A percentile compares a stretch with the other conserved stretches of the same genome.
Conservation (phyloP, 305 asterid genomes). For the Plantago lanceolata region DNA sequence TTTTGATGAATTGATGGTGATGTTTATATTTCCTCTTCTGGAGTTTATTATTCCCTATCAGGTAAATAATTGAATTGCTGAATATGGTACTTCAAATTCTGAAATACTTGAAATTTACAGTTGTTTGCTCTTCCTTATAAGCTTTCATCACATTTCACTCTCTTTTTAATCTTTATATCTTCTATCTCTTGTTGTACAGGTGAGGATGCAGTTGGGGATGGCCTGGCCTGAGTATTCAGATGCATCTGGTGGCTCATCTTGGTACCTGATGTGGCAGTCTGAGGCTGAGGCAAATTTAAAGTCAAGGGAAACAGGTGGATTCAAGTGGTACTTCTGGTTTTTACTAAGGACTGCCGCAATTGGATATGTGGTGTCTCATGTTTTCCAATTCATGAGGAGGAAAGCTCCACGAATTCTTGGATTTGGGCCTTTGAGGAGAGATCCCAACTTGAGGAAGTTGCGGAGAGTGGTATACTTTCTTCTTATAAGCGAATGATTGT, state of each 20-base stretch:
- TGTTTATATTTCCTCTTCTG: constrained; percentile 72
- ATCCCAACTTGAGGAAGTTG: constrained; percentile 74
- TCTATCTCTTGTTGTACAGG: constrained; percentile 34
- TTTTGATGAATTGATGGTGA: constrained; percentile 77
- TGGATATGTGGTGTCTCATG: constrained; percentile 57
- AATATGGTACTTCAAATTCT: constrained; percentile 20
- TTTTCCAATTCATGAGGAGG: constrained; percentile 56
- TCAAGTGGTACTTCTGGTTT: constrained; percentile 80
- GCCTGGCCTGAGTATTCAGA: constrained; percentile 91
- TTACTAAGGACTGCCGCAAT: constrained; percentile 57
- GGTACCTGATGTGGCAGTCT: constrained; percentile 90
- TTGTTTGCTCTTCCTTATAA: constrained; percentile 22
- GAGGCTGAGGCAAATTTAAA: constrained; percentile 64
- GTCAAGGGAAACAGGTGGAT: constrained; percentile 52
- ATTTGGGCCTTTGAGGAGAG: constrained; percentile 60
- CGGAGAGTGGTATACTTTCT: constrained; percentile 64
- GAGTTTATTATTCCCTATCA: constrained; percentile 79
- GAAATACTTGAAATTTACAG: constrained; percentile 15
- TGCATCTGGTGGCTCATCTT: constrained; percentile 60
- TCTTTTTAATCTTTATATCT: neutral
- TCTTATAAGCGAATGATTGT: constrained; percentile 18
- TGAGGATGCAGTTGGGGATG: constrained; percentile 81
- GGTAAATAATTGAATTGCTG: constrained; percentile 43
- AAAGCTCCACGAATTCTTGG: constrained; percentile 75
- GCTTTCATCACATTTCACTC: constrained; percentile 15